Base-by-base conservation (phyloP, 2,329 filamentous ascomycete genomes). In the Aspergillus fijiensis region DNA sequence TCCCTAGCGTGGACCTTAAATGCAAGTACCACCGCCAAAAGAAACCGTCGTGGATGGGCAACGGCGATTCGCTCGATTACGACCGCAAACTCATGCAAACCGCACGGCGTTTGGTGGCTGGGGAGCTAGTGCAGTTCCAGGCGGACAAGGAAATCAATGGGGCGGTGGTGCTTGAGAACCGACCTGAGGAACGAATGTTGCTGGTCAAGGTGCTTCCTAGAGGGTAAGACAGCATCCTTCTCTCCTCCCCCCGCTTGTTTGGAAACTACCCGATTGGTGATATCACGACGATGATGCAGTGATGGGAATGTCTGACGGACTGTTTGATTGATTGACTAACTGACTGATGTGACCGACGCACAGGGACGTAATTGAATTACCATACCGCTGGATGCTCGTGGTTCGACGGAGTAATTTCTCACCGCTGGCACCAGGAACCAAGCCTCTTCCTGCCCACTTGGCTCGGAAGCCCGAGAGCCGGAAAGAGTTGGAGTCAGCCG, bases 11-110 rank as follows among this genome's bases (percentile, higher is more conserved):
- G 69, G 92, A 96, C 71, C 93, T 98, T 74, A 92, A 90, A 68
- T 99, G 95, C 79, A 91, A 93, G 61, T 96, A 96, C 77, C 95
- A 99, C 75, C 87, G 95, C 53, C 87, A 90, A 14, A 96, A 95
- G 79, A 88, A 95, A 69, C 88, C 92, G 63, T 91, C 89, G 77
- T 90, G 89, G 65, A 76, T 88, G 54, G 86, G 91, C 57, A 84
- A 49, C 51, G 55, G 85, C 39, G 86, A 90, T 57, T 79, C 82
- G 1, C 79, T 95, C 62, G 92, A 95, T 69, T 83, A 85, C 55
- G 88, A 90, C 72, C 80, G 85, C 58, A 85, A 87, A 62, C 85
- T 95, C 58, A 83, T 84, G 55, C 83, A 87, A 59, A 88, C 87
- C 49, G 92, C 91, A 1, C 83, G 83, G 56, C 83, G 83, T 1